Evolutionary conservation across 176 grass and related monocot genomes (phyloP).

Genomic region (Oryza punctata): DNA sequence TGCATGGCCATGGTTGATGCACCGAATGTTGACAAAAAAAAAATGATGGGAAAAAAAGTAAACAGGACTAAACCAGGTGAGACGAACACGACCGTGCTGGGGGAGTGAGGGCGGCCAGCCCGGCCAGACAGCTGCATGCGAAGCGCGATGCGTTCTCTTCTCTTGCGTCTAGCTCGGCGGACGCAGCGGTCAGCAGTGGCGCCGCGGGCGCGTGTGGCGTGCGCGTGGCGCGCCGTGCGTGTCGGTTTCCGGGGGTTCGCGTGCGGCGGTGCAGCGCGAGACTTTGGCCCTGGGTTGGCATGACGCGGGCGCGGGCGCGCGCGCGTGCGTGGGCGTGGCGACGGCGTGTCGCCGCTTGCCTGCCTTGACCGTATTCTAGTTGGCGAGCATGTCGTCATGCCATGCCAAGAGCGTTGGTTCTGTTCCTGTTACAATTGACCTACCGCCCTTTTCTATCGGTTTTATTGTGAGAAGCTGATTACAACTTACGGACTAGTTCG

Average conservation of each 20-base stretch:
- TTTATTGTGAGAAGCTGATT: no score
- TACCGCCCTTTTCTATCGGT: no score
- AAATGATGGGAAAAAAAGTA: background rate
- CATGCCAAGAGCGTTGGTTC: conserved; percentile 32
- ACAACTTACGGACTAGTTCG: no score
- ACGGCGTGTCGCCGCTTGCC: conserved; percentile 29
- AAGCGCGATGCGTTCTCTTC: conserved; percentile 23
- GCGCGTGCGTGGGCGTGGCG: conserved; percentile 5
- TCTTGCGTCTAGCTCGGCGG: conserved; percentile 13
- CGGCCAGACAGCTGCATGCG: background rate
- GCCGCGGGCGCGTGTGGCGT: background rate
- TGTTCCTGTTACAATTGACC: background rate
- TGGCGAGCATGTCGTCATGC: background rate
- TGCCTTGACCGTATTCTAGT: background rate
- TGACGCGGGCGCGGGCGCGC: conserved; percentile 9
- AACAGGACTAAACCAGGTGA: background rate
- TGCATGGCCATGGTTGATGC: background rate
- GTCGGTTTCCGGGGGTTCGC: conserved; percentile 31
- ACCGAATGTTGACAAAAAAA: background rate
- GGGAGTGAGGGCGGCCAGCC: no score
- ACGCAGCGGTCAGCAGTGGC: background rate
- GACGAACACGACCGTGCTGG: background rate
- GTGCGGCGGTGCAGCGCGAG: conserved; percentile 30
- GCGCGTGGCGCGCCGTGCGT: background rate
- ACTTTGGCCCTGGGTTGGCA: conserved; percentile 31